A percentile compares a stretch with the other conserved stretches of the same genome.
Evolutionary conservation across 352 stramenopile species (phyloP).

Genomic region (Globisporangium middletonii): DNA sequence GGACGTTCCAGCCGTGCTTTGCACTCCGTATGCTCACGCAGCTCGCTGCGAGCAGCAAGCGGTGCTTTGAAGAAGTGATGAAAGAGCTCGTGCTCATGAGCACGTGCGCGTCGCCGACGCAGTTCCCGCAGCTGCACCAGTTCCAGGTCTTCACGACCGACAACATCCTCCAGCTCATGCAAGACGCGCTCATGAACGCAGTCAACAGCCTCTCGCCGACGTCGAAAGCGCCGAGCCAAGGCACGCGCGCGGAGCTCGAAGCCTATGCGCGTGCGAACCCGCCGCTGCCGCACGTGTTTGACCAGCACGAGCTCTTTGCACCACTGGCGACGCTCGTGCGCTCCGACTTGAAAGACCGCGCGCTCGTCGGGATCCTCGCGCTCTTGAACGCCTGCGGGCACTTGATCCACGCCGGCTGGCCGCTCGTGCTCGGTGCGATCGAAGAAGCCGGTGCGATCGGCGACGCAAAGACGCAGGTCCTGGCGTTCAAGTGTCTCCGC

Average conservation of each 20-base stretch:
- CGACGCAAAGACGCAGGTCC: constrained; percentile 73
- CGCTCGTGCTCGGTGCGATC: constrained; percentile 56
- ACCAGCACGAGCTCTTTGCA: constrained; percentile 66
- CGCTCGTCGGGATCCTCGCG: constrained; percentile 63
- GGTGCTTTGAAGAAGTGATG: constrained; percentile 73
- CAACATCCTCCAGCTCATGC: constrained; percentile 74
- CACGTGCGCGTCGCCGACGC: constrained; percentile 36
- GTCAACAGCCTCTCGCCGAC: constrained; percentile 58
- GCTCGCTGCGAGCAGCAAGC: constrained; percentile 59
- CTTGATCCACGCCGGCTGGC: constrained; percentile 64
- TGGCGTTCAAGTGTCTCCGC: constrained; percentile 94
- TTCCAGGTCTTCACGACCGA: constrained; percentile 79
- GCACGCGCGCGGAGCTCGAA: constrained; percentile 42
- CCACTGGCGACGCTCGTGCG: constrained; percentile 51
- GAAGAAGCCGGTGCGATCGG: constrained; percentile 58
- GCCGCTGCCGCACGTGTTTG: constrained; percentile 40
- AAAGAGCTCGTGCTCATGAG: constrained; percentile 68
- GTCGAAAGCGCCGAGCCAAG: constrained; percentile 30
- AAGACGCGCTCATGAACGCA: constrained; percentile 53
- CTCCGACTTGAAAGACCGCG: constrained; percentile 75
- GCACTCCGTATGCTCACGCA: constrained; percentile 78
- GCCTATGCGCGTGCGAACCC: constrained; percentile 25
- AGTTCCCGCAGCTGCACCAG: constrained; percentile 54
- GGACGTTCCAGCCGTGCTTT: constrained; percentile 66
- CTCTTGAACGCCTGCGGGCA: constrained; percentile 74